These are phyloP conservation scores for Rugosomyces carneus DNA, from an alignment of 1,284 basidiomycete genomes.

Conservation along the genomic window DNA sequence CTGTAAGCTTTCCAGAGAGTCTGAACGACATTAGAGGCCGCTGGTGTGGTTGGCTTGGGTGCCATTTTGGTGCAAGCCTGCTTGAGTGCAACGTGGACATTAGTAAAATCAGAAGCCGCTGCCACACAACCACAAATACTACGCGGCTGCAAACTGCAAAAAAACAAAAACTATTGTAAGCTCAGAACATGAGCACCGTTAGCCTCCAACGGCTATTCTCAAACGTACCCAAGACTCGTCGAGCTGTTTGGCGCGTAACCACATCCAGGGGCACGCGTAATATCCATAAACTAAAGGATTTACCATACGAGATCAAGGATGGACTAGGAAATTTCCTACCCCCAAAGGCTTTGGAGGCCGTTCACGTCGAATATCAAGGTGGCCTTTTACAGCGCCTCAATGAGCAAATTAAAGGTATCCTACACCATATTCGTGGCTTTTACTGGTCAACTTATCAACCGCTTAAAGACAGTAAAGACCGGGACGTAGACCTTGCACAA, in stretches of 20 bases:
- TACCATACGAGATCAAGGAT: slow-evolving; percentile 61
- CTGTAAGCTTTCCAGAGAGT: slow-evolving; percentile 76
- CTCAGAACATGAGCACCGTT: slow-evolving; percentile 23
- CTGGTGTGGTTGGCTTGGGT: slow-evolving; percentile 31
- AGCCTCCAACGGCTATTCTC: slow-evolving; percentile 26
- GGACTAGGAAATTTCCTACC: slow-evolving; percentile 75
- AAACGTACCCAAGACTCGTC: slow-evolving; percentile 19
- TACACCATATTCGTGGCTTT: background rate
- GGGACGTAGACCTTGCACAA: slow-evolving; percentile 61
- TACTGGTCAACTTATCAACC: background rate
- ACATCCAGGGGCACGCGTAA: slow-evolving; percentile 27
- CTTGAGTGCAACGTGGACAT: slow-evolving; percentile 1
- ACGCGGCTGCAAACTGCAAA: slow-evolving; percentile 13
- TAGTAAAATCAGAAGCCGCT: slow-evolving; percentile 19
- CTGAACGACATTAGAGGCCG: slow-evolving; percentile 40
- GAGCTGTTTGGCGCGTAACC: slow-evolving; percentile 16
- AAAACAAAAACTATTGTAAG: slow-evolving; percentile 1
- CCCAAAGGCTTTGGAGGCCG: slow-evolving; percentile 55
- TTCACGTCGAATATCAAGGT: slow-evolving; percentile 78
- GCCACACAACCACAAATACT: slow-evolving; percentile 27
- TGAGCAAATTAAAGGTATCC: slow-evolving; percentile 65
- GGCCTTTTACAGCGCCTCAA: slow-evolving; percentile 73
- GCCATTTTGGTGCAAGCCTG: slow-evolving; percentile 23
- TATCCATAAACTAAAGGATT: slow-evolving; percentile 49
- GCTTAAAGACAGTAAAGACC: slow-evolving; percentile 49